Evolutionary conservation across 768 basidiomycete genomes (phyloP).

Genomic region (Auriculariales sp.): DNA sequence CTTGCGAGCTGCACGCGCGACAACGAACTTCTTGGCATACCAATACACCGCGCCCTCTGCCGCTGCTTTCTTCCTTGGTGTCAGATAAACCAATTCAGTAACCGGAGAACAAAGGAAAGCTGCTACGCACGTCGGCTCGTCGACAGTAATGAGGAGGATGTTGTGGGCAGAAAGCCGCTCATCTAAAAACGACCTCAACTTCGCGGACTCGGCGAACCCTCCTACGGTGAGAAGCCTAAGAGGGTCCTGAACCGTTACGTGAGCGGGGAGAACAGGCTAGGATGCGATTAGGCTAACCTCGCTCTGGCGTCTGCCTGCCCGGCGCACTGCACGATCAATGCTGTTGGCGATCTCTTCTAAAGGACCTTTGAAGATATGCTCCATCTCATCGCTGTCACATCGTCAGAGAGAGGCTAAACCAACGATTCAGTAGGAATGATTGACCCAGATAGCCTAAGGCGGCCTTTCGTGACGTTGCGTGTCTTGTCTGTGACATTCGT

Average conservation of each 20-base stretch:
- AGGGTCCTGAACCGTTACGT: background rate
- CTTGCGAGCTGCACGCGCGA: background rate
- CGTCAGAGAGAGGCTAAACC: no score
- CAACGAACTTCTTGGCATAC: background rate
- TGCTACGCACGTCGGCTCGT: background rate
- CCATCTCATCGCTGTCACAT: background rate
- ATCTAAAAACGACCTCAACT: background rate
- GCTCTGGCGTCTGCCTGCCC: background rate
- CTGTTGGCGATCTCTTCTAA: background rate
- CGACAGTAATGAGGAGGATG: background rate
- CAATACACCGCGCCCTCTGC: background rate
- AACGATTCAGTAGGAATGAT: no score
- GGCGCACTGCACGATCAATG: background rate
- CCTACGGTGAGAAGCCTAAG: background rate
- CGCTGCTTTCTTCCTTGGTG: background rate
- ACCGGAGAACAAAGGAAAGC: background rate
- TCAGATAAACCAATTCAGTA: background rate
- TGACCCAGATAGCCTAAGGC: no score
- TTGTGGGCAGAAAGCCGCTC: background rate
- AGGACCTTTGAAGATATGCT: background rate
- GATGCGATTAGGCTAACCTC: background rate
- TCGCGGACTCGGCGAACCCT: background rate
- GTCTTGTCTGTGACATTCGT: no score
- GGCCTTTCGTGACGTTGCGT: no score
- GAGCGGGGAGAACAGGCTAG: background rate